Base-by-base conservation (phyloP, 1,139 yeast genomes). In the Kurtzmaniella quercitrusa region DNA sequence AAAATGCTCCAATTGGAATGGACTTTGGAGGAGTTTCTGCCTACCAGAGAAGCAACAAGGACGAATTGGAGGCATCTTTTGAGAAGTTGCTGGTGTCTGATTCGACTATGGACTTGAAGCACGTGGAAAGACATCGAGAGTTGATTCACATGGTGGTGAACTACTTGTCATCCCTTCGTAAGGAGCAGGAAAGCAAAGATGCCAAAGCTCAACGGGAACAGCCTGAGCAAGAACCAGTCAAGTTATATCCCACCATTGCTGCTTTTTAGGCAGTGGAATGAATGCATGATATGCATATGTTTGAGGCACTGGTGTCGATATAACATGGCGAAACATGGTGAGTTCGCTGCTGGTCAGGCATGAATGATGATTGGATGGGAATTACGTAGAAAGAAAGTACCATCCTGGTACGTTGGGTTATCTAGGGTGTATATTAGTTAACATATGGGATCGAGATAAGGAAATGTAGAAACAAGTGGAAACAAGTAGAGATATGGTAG, bases 21-120 rank as follows among this genome's bases (percentile, higher is more conserved):
- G 77, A 71, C 39, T 71, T 67, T 50, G 70, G 70, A 41, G 74
- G 73, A 31, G 67, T 71, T 40, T 68, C 74, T 18, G 59, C 61
- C 43, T 56, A 50, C 48, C 77, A 72, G 51, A 72, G 66, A 52
- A 54, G 73, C 14, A 67, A 64, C 5, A 66, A 65, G 50, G 36
- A 31, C 16, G 18, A 16, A 3, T 16, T 31, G 10, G 36, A 31
- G 18, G 43, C 41, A 7, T 38, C 47, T 18, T 44, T 54, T 38
- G 40, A 45, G 31, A 54, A 57, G 36, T 57, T 65, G 46, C 48
- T 58, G 7, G 42, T 65, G 39, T 36, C 41, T 14, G 50, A 48
- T 11, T 44, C 51, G 23, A 52, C 51, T 7, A 60, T 59, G 44
- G 59, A 62, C 39, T 49, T 57, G 36, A 59, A 58, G 21, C 65